These are phyloP conservation scores for Ophiostoma montium DNA, from an alignment of 2,329 filamentous ascomycete species.

Conservation along the genomic window DNA sequence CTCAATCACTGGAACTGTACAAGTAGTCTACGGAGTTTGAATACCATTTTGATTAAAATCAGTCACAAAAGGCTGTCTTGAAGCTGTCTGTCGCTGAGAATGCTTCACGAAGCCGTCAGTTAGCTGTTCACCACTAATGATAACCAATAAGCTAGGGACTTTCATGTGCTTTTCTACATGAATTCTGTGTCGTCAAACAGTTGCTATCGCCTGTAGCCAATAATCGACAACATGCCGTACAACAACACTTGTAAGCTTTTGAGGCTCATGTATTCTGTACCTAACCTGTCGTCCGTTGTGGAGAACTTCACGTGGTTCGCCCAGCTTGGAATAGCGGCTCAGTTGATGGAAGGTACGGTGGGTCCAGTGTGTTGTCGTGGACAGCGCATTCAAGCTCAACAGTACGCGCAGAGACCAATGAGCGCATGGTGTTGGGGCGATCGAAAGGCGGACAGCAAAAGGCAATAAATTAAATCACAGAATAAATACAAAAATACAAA, in stretches of 20 bases:
- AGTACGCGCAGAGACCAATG: conserved; percentile 1
- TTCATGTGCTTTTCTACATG: too few species aligned
- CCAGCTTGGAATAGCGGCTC: conserved; percentile 1
- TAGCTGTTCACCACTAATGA: too few species aligned
- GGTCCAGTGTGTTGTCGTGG: conserved; percentile 8
- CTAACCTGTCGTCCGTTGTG: background rate
- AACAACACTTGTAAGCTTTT: background rate
- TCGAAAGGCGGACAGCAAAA: conserved; percentile 3
- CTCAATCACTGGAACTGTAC: too few species aligned
- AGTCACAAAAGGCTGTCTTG: too few species aligned
- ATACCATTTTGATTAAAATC: too few species aligned
- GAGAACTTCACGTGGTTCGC: background rate
- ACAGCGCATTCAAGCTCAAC: conserved; percentile 8
- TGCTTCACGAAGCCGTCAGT: too few species aligned
- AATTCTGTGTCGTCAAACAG: too few species aligned
- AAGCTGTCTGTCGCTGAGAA: too few species aligned
- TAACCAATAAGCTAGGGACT: too few species aligned
- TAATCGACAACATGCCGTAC: background rate
- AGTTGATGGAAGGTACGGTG: conserved; percentile 1
- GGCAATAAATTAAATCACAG: background rate
- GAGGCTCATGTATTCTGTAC: background rate
- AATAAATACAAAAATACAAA: conserved; percentile 9
- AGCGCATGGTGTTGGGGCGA: background rate
- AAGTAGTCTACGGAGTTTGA: too few species aligned
- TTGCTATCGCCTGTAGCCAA: too few species aligned